Conservation (phyloP, 768 basidiomycete genomes). For the Dacryopinax spathularia region DNA sequence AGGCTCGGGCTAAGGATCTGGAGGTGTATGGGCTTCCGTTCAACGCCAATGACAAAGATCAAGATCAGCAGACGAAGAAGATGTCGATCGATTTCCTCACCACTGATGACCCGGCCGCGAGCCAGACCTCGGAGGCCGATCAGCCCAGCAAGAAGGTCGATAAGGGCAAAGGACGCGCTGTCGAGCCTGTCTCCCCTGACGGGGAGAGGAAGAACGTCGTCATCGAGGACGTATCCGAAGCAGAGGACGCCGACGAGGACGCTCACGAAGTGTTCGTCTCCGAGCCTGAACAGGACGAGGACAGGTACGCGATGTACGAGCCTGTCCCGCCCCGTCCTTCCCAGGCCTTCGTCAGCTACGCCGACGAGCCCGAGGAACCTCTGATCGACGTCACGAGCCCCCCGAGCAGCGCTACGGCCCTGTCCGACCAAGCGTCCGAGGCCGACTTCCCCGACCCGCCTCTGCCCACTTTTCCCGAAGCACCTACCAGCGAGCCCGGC, state of each 20-base stretch:
- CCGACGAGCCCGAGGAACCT: slow-evolving; percentile 38
- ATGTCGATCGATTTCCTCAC: slow-evolving; percentile 19
- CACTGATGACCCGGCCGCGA: slow-evolving; percentile 22
- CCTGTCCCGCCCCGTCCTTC: slow-evolving; percentile 21
- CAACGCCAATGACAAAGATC: too few relatives aligned
- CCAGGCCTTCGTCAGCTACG: slow-evolving; percentile 29
- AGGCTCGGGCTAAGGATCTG: slow-evolving; percentile 33
- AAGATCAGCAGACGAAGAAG: slow-evolving; percentile 34
- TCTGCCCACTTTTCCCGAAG: slow-evolving; percentile 30
- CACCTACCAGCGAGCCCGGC: slow-evolving; percentile 20
- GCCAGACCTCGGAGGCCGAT: slow-evolving; percentile 23
- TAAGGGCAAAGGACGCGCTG: slow-evolving; percentile 42
- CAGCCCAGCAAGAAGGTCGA: slow-evolving; percentile 19
- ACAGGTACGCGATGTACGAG: neutral
- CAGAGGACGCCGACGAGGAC: neutral
- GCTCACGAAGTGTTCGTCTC: neutral
- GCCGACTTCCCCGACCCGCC: slow-evolving; percentile 37
- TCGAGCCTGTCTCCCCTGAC: slow-evolving; percentile 12
- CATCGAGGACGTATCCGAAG: neutral
- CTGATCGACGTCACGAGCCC: slow-evolving; percentile 47
- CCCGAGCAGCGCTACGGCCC: slow-evolving; percentile 17
- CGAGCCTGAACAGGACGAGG: too few relatives aligned
- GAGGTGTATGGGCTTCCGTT: slow-evolving; percentile 55
- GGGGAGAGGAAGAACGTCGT: neutral
- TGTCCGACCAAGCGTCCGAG: neutral